Conservation (phyloP, 192 early-diverging fungal genomes). For the Mortierella hygrophila region DNA sequence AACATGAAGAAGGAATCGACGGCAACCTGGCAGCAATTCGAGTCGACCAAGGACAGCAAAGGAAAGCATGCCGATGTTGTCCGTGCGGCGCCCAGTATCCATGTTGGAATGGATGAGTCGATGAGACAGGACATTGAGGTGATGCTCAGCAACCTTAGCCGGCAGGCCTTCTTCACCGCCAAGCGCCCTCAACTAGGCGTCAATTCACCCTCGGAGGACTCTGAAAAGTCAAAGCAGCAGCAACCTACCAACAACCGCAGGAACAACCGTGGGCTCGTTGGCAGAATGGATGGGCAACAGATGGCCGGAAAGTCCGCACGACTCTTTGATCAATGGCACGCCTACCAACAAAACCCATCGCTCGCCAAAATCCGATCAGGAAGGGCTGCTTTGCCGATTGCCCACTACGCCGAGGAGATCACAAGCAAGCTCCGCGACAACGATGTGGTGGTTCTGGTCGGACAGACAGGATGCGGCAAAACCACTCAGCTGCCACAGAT, state of each 20-base stretch:
- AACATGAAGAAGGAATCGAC: conserved; percentile 54
- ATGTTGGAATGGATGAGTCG: conserved; percentile 51
- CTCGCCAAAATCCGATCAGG: conserved; percentile 38
- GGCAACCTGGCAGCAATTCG: conserved; percentile 55
- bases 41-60: conserved; percentile 49
- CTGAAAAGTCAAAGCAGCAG: conserved; percentile 10
- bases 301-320: conserved; percentile 41
- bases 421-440: conserved; percentile 53
- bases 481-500: conserved; percentile 82
- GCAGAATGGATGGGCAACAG: conserved; percentile 40
- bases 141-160: conserved; percentile 34
- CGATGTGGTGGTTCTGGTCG: conserved; percentile 60
- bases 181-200: conserved; percentile 28
- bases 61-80: conserved; percentile 43
- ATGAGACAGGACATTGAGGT: conserved; percentile 39
- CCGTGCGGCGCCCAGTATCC: conserved; percentile 48
- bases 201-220: neutral
- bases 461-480: conserved; percentile 68
- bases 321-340: conserved; percentile 35
- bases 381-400: conserved; percentile 50
- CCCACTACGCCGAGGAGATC: conserved; percentile 53
- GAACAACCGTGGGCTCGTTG: conserved; percentile 37
- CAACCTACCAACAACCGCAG: conserved; percentile 22
- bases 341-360: conserved; percentile 46
- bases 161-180: conserved; percentile 48